Evolutionary conservation across 352 stramenopile genomes (phyloP).

Genomic region (Phytophthora tentaculata): DNA sequence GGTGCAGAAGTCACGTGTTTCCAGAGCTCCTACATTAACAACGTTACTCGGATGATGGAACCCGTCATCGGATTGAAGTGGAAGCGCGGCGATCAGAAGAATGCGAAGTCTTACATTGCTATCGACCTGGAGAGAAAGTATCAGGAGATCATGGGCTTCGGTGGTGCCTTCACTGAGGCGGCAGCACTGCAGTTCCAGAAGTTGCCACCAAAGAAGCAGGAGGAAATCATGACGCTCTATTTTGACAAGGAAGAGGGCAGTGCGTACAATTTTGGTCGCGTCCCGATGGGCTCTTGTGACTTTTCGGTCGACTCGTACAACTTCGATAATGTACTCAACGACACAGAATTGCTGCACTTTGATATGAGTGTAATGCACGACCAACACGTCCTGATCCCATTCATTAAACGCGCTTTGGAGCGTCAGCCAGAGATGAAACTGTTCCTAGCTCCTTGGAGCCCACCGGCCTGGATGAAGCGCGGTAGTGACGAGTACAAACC

Average conservation of each 20-base stretch:
- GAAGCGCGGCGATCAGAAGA: constrained; percentile 13
- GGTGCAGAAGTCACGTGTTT: constrained; percentile 49
- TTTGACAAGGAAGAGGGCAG: constrained; percentile 83
- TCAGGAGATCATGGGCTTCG: constrained; percentile 89
- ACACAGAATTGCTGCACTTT: constrained; percentile 80
- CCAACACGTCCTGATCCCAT: constrained; percentile 80
- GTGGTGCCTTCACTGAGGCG: constrained; percentile 93
- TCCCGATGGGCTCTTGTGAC: constrained; percentile 92
- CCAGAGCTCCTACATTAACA: constrained; percentile 71
- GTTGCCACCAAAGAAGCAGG: constrained; percentile 73
- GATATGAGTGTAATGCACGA: constrained; percentile 78
- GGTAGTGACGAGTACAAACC: constrained; percentile 51
- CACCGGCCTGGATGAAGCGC: constrained; percentile 90
- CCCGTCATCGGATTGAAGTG: constrained; percentile 52
- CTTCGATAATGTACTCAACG: constrained; percentile 80
- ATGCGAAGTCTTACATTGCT: constrained; percentile 44
- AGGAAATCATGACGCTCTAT: constrained; percentile 88
- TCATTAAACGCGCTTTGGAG: constrained; percentile 76
- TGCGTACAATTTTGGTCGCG: constrained; percentile 86
- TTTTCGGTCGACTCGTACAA: constrained; percentile 89
- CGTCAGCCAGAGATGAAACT: constrained; percentile 80
- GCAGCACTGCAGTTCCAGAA: constrained; percentile 87
- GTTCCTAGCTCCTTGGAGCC: constrained; percentile 89
- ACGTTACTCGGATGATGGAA: constrained; percentile 71
- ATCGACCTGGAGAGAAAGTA: constrained; percentile 57